Percentiles rank a stretch among this genome's conserved stretches.
phyloP scores from a whole-genome alignment of 192 early-diverging fungal species.

The Funneliformis mosseae region DNA sequence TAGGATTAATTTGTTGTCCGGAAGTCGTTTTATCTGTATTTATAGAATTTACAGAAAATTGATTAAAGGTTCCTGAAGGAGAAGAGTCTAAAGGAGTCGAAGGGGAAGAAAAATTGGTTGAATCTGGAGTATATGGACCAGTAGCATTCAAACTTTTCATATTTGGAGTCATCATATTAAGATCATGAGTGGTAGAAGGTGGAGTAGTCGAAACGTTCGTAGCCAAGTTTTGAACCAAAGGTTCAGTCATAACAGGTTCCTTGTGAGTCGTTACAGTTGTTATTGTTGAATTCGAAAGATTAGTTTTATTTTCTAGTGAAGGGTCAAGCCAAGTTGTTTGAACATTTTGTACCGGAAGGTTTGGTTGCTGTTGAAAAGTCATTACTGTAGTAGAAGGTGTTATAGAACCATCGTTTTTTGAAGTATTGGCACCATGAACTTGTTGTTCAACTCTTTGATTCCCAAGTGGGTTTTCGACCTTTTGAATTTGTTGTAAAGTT shows the following conservation, averaged over 20 bases:
- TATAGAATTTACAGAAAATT: conserved; percentile 30
- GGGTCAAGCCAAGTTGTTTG: neutral
- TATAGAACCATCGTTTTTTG: neutral
- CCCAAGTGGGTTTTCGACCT: neutral
- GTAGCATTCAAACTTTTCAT: neutral
- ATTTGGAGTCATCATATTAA: neutral
- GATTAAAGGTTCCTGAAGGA: conserved; percentile 14
- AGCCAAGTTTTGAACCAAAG: neutral
- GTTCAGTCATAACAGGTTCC: neutral
- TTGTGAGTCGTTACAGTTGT: neutral
- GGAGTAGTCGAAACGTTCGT: neutral
- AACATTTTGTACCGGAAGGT: too few species aligned
- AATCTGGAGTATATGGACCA: neutral
- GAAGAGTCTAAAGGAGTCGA: conserved; percentile 6
- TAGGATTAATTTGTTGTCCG: conserved; percentile 26
- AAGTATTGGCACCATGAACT: neutral
- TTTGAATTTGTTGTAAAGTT: neutral
- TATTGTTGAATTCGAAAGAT: neutral
- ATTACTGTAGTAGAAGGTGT: neutral
- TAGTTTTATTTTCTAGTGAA: neutral
- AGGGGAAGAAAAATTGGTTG: neutral
- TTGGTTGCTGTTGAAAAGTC: neutral
- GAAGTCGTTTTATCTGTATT: conserved; percentile 20
- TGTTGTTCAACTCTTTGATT: neutral
- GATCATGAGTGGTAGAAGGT: neutral